Evolutionary conservation across 2,329 filamentous ascomycete species (phyloP).

Genomic region (Acephala macrosclerotiorum): DNA sequence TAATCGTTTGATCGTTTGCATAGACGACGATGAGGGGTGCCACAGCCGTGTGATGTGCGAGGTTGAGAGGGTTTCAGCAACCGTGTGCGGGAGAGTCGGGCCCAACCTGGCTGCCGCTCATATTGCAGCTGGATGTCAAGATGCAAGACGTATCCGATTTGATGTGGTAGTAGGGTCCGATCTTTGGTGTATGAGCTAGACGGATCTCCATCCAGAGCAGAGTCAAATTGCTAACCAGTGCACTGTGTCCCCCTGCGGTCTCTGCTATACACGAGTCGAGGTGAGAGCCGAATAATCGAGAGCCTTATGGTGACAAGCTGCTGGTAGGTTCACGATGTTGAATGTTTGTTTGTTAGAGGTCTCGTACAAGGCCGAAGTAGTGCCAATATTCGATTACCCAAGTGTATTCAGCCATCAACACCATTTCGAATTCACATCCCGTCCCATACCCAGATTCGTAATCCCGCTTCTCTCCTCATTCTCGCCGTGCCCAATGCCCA

Average conservation of each 20-base stretch:
- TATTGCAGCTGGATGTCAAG: neutral
- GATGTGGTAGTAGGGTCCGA: neutral
- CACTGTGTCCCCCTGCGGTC: neutral
- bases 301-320: neutral
- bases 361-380: neutral
- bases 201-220: neutral
- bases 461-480: neutral
- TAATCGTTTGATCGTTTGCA: slow-evolving; percentile 17
- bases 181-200: neutral
- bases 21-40: slow-evolving; percentile 18
- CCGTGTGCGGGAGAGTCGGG: slow-evolving; percentile 5
- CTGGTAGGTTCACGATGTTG: neutral
- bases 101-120: neutral
- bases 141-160: neutral
- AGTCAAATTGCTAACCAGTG: neutral
- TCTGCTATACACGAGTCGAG: neutral
- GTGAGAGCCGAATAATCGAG: neutral
- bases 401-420: too few relatives aligned
- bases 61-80: slow-evolving; percentile 25
- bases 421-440: neutral
- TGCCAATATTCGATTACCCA: neutral
- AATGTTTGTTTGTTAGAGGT: neutral
- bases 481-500: slow-evolving; percentile 5
- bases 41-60: slow-evolving; percentile 13
- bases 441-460: neutral